Base-by-base conservation (phyloP, 2,329 filamentous ascomycete genomes). In the Trematosphaeria pertusa region DNA sequence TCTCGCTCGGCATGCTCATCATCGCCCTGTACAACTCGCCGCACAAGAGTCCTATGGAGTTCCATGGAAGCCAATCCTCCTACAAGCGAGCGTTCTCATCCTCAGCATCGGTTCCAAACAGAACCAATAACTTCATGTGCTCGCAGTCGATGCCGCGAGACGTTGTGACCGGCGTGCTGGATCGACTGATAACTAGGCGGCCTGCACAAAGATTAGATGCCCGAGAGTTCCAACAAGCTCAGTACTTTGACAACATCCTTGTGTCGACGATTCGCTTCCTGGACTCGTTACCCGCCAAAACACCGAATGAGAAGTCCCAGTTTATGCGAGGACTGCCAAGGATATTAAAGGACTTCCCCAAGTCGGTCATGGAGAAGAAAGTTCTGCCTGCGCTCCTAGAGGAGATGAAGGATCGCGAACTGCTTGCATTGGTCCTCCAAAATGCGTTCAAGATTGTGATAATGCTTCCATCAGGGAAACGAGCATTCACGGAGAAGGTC, bases 231-330 rank as follows among this genome's bases (percentile, higher is more conserved):
- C 94, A 99, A 67, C 85, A 97, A 70, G 95, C 91, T 64, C 87
- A 90, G 57, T 99, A 95, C 69, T 99, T 99, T 68, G 91, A 99
- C 73, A 99, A 97, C 64, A 89, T 97, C 35, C 79, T 99, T 4
- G 91, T 99, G 17, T 96, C 92, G 0, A 97, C 94, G 0, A 96
- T 99, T 52, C 89, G 94, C 10, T 99, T 99, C 65, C 78, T 99
- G 19, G 94, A 99, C 61, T 83, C 87, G 0, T 84, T 99, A 48
- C 93, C 94, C 0, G 89, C 90, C 24, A 99, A 99, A 75, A 96
- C 91, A 1, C 82, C 89, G 0, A 89, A 85, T 52, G 94, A 99
- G 66, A 99, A 99, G 70, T 82, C 87, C 5, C 87, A 91, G 47
- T 99, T 99, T 69, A 84, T 99, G 81, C 85, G 91, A 43, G 94